A percentile compares a stretch with the other conserved stretches of the same genome.
phyloP scores from a whole-genome alignment of 2,329 filamentous ascomycete species.

The Microsporum ferrugineum region DNA sequence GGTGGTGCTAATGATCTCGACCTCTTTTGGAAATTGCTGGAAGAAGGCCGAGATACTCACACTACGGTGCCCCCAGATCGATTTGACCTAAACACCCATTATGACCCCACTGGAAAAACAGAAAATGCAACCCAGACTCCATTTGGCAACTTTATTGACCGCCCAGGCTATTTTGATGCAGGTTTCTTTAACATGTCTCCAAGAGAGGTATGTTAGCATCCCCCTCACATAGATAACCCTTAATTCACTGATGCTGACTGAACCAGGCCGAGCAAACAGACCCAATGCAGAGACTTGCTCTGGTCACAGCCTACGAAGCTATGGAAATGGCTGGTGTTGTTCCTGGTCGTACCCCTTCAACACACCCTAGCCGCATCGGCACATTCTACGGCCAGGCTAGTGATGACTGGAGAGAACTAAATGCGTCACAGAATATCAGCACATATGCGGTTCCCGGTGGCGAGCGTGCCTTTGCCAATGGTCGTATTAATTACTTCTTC shows the following conservation, averaged over 20 bases:
- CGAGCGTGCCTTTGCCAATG: conserved; percentile 48
- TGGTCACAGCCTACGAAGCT: conserved; percentile 69
- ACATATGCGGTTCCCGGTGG: conserved; percentile 56
- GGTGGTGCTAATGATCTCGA: conserved; percentile 17
- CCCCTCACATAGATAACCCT: neutral
- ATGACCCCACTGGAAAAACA: conserved; percentile 12
- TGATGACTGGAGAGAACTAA: conserved; percentile 69
- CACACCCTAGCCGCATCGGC: conserved; percentile 18
- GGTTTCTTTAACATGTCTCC: conserved; percentile 75
- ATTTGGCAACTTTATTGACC: conserved; percentile 32
- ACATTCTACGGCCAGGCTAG: conserved; percentile 61
- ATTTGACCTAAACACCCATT: conserved; percentile 23
- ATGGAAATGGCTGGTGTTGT: conserved; percentile 72
- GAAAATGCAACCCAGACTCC: conserved; percentile 14
- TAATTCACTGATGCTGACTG: neutral
- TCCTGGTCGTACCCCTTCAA: conserved; percentile 58
- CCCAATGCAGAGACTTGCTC: conserved; percentile 61
- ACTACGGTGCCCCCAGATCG: conserved; percentile 22
- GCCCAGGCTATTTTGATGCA: conserved; percentile 61
- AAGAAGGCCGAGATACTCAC: conserved; percentile 19
- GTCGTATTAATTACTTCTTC: conserved; percentile 21
- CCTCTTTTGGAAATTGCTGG: conserved; percentile 28
- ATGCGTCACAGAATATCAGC: conserved; percentile 55
- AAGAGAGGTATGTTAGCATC: conserved; percentile 41
- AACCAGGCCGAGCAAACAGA: conserved; percentile 52